Percentiles rank a stretch among this genome's conserved stretches.
These are phyloP conservation scores for Candida loeiensis DNA, from an alignment of 805 yeast species.

Conservation along the genomic window DNA sequence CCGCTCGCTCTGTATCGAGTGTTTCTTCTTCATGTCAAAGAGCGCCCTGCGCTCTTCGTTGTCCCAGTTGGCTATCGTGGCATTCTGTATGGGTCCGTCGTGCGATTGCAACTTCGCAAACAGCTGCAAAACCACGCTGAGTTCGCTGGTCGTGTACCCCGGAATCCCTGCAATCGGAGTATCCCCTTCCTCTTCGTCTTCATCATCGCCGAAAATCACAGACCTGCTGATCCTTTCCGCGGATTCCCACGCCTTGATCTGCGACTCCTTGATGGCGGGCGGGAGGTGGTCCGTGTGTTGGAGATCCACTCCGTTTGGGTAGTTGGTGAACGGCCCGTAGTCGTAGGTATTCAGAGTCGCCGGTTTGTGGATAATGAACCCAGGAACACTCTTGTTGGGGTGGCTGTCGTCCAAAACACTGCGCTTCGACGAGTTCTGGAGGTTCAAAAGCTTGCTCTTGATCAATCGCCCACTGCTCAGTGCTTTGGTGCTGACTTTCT, in stretches of 20 bases:
- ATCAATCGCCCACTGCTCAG: slow-evolving; percentile 28
- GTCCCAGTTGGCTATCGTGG: slow-evolving; percentile 1
- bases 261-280: slow-evolving; percentile 39
- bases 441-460: slow-evolving; percentile 35
- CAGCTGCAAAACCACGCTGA: slow-evolving; percentile 16
- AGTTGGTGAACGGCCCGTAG: slow-evolving; percentile 32
- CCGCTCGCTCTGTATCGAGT: slow-evolving; percentile 30
- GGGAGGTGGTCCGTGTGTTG: slow-evolving; percentile 21
- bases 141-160: slow-evolving; percentile 37
- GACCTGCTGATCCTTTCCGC: slow-evolving; percentile 38
- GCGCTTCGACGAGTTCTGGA: slow-evolving; percentile 36
- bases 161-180: slow-evolving; percentile 25
- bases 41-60: slow-evolving; percentile 11
- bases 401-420: slow-evolving; percentile 13
- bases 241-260: slow-evolving; percentile 43
- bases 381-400: slow-evolving; percentile 17
- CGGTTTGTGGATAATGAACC: slow-evolving; percentile 32
- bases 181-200: slow-evolving; percentile 22
- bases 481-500: slow-evolving; percentile 11
- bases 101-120: slow-evolving; percentile 6
- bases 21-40: slow-evolving; percentile 13
- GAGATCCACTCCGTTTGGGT: slow-evolving; percentile 16
- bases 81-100: background rate
- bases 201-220: slow-evolving; percentile 32
- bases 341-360: slow-evolving; percentile 32